Conservation (phyloP, 805 yeast genomes). For the Metschnikowia vanudenii region DNA sequence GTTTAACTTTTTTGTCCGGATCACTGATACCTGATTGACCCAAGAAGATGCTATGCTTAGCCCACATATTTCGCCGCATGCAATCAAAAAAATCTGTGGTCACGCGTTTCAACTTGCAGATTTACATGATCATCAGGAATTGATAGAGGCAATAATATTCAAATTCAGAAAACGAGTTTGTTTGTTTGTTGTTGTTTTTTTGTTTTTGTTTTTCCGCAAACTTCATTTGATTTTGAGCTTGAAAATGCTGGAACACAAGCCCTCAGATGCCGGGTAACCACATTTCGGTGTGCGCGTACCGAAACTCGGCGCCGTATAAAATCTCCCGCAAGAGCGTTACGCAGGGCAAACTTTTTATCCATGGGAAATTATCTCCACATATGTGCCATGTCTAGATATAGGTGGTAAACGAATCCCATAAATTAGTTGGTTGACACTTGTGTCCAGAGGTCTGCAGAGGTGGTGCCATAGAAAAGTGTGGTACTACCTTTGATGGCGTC, state of each 20-base stretch:
- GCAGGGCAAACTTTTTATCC: neutral
- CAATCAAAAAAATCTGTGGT: too few species aligned
- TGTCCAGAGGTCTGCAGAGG: conserved; percentile 26
- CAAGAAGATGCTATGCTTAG: too few species aligned
- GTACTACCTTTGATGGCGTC: conserved; percentile 25
- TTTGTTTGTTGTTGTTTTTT: too few species aligned
- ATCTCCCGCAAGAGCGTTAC: neutral
- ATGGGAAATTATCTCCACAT: conserved; percentile 38
- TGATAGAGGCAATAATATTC: too few species aligned
- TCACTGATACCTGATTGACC: neutral
- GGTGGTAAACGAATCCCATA: conserved; percentile 45
- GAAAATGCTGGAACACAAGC: neutral
- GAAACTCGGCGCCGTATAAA: conserved; percentile 1
- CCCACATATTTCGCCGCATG: too few species aligned
- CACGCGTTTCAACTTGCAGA: too few species aligned
- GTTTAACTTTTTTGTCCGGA: too few species aligned
- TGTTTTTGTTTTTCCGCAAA: too few species aligned
- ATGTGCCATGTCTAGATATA: conserved; percentile 34
- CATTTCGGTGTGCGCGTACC: conserved; percentile 4
- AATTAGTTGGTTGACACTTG: conserved; percentile 21
- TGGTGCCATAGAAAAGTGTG: conserved; percentile 25
- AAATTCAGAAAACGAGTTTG: too few species aligned
- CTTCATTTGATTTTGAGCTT: neutral
- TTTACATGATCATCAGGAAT: too few species aligned
- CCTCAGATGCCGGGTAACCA: conserved; percentile 9